Conservation (phyloP, 1,139 yeast species). For the Martiniozyma asiatica region DNA sequence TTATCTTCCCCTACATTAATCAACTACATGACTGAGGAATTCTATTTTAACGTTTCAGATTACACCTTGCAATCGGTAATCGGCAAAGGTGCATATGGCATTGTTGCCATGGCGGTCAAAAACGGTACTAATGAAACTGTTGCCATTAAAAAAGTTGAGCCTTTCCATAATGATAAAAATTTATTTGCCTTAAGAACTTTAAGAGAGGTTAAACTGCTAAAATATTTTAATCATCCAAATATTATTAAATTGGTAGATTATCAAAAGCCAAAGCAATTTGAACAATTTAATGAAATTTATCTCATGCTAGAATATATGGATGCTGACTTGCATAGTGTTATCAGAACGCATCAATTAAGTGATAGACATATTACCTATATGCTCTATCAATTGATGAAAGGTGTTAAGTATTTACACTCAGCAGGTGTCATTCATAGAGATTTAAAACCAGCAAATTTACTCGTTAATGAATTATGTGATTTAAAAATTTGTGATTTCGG, state of each 20-base stretch:
- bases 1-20: too few species aligned
- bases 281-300: constrained; percentile 74
- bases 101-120: constrained; percentile 84
- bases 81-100: constrained; percentile 97
- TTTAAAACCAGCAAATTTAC: constrained; percentile 78
- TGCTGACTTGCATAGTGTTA: constrained; percentile 85
- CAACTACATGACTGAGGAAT: too few species aligned
- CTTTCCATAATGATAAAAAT: constrained; percentile 81
- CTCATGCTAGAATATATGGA: constrained; percentile 94
- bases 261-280: constrained; percentile 70
- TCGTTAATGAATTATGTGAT: constrained; percentile 86
- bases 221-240: constrained; percentile 81
- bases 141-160: constrained; percentile 90
- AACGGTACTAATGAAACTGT: constrained; percentile 66
- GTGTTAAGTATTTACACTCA: constrained; percentile 79
- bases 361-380: constrained; percentile 94
- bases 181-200: constrained; percentile 84
- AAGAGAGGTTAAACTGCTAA: constrained; percentile 78
- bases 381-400: constrained; percentile 81
- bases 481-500: constrained; percentile 93
- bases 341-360: constrained; percentile 68
- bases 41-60: constrained; percentile 18
- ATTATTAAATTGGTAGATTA: constrained; percentile 80
- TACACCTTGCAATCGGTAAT: constrained; percentile 31
- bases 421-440: constrained; percentile 91